phyloP scores from a whole-genome alignment of 768 basidiomycete genomes.

The Leccinum rimulosum region DNA sequence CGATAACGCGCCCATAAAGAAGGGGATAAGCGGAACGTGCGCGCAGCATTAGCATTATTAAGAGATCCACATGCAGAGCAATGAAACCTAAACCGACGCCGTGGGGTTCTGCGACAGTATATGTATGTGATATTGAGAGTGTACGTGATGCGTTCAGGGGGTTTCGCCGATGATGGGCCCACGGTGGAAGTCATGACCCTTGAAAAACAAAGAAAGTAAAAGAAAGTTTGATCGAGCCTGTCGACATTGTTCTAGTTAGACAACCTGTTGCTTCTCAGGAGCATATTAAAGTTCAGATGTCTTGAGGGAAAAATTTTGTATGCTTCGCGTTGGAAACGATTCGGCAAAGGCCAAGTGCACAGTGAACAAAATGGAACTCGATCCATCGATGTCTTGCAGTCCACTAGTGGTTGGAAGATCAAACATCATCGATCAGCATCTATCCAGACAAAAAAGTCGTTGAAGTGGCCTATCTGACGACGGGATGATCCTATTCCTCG shows the following conservation, averaged over 20 bases:
- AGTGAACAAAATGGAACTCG: slow-evolving; percentile 51
- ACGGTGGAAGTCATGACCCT: slow-evolving; percentile 20
- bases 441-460: slow-evolving; percentile 43
- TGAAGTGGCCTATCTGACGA: slow-evolving; percentile 47
- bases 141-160: slow-evolving; percentile 51
- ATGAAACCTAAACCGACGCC: slow-evolving; percentile 51
- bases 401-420: slow-evolving; percentile 55
- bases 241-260: slow-evolving; percentile 43
- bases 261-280: slow-evolving; percentile 40
- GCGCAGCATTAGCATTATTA: slow-evolving; percentile 45
- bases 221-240: slow-evolving; percentile 46
- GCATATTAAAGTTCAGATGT: slow-evolving; percentile 56
- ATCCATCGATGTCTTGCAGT: slow-evolving; percentile 48
- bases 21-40: slow-evolving; percentile 44
- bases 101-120: slow-evolving; percentile 43
- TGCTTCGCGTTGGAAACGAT: slow-evolving; percentile 37
- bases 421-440: slow-evolving; percentile 45
- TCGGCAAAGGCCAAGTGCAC: slow-evolving; percentile 49
- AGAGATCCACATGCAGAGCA: slow-evolving; percentile 55
- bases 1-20: slow-evolving; percentile 2
- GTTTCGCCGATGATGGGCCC: slow-evolving; percentile 50
- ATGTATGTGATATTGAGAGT: slow-evolving; percentile 55
- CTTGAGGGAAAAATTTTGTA: slow-evolving; percentile 50
- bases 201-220: slow-evolving; percentile 42
- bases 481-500: slow-evolving; percentile 21